These are phyloP conservation scores for Rhodofomes roseus DNA, from an alignment of 1,284 basidiomycete genomes.

Conservation along the genomic window DNA sequence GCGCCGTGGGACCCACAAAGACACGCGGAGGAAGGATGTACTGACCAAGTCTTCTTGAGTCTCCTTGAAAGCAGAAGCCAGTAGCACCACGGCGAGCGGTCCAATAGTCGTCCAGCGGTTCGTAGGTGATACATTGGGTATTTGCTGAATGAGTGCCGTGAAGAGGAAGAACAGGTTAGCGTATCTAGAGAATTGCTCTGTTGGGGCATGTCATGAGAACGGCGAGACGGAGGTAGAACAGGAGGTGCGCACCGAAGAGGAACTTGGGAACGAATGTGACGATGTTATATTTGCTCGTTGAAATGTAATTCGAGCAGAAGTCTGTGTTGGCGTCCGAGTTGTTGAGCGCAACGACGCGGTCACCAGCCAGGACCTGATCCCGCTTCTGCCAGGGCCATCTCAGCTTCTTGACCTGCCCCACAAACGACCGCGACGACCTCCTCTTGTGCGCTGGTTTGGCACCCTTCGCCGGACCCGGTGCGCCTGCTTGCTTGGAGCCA, in stretches of 20 bases:
- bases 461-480: conserved; percentile 30
- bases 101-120: conserved; percentile 95
- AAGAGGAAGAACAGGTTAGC: conserved; percentile 99
- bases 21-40: not conserved
- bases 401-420: conserved; percentile 42
- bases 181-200: conserved; percentile 98
- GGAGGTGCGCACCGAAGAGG: conserved; percentile 66
- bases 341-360: conserved; percentile 76
- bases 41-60: conserved; percentile 86
- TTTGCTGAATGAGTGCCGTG: conserved; percentile 97
- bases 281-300: conserved; percentile 94
- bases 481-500: conserved; percentile 31
- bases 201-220: not conserved
- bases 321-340: conserved; percentile 58
- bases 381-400: conserved; percentile 79
- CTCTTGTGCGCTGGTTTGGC: conserved; percentile 12
- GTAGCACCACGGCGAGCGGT: conserved; percentile 84
- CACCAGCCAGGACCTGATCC: conserved; percentile 54
- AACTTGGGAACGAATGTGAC: conserved; percentile 93
- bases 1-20: not conserved
- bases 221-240: not conserved
- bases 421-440: conserved; percentile 19
- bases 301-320: conserved; percentile 83
- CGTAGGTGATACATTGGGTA: conserved; percentile 96
- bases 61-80: conserved; percentile 97